These are phyloP conservation scores for Coemansia sp. DNA, from an alignment of 192 early-diverging fungal genomes.

Conservation along the genomic window DNA sequence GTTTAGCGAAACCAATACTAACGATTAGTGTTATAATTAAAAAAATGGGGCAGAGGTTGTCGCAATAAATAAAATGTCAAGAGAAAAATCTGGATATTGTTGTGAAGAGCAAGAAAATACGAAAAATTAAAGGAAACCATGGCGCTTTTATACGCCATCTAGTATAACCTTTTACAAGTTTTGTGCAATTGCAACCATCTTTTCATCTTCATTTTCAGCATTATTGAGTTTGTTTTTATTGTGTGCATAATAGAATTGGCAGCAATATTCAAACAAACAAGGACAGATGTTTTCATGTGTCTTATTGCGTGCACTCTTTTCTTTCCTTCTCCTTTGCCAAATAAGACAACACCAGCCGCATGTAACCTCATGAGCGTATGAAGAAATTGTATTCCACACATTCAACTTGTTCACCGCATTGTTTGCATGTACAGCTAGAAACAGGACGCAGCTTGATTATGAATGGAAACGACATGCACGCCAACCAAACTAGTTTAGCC, in stretches of 20 bases:
- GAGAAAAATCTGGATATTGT: neutral
- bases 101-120: neutral
- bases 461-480: neutral
- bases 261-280: neutral
- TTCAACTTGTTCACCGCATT: neutral
- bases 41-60: neutral
- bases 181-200: neutral
- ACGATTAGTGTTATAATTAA: neutral
- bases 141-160: neutral
- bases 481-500: neutral
- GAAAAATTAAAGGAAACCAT: neutral
- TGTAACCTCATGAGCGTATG: neutral
- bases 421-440: neutral
- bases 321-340: neutral
- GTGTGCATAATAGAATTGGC: neutral
- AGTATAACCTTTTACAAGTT: neutral
- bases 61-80: neutral
- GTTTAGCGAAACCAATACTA: neutral
- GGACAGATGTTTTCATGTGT: too few relatives aligned
- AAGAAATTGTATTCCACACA: neutral
- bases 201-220: neutral
- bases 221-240: too few relatives aligned
- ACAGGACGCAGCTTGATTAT: neutral
- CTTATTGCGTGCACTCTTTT: too few relatives aligned
- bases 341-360: neutral